A percentile compares a stretch with the other conserved stretches of the same genome.
Evolutionary conservation across 2,329 filamentous ascomycete species (phyloP).

Genomic region (Apiospora pterosperma): DNA sequence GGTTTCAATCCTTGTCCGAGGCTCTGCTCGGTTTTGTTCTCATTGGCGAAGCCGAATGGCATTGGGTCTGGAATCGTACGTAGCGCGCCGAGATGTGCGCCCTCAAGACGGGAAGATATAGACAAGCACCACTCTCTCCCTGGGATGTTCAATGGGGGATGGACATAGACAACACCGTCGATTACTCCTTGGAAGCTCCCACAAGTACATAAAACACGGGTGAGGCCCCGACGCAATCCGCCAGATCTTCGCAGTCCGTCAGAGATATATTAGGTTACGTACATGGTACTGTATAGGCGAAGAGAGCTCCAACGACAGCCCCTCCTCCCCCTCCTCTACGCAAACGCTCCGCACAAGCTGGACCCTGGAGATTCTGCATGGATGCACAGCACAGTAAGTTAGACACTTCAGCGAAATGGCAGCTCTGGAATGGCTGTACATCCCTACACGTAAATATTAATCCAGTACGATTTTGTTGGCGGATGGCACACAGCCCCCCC

Average conservation of each 20-base stretch:
- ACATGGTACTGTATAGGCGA: not conserved
- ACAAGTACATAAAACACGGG: not conserved
- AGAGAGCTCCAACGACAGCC: not conserved
- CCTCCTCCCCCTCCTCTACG: slow-evolving; percentile 1
- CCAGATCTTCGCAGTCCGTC: not conserved
- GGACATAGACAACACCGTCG: too few species aligned
- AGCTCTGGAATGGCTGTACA: too few species aligned
- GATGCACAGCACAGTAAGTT: not conserved
- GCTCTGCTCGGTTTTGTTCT: not conserved
- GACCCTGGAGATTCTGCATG: not conserved
- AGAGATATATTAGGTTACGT: slow-evolving; percentile 1
- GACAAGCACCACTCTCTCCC: not conserved
- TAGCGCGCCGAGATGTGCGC: not conserved
- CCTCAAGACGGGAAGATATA: not conserved
- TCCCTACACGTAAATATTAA: too few species aligned
- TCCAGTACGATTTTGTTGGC: too few species aligned
- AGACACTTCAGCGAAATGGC: not conserved
- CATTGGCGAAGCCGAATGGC: not conserved
- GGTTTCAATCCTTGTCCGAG: not conserved
- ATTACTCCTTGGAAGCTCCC: not conserved
- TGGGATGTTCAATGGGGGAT: not conserved
- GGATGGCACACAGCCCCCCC: too few species aligned
- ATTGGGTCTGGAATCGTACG: not conserved
- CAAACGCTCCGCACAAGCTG: not conserved
- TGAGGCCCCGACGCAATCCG: not conserved